Base-by-base conservation (phyloP, 2,329 filamentous ascomycete species). In the Chrysosporium queenslandicum region DNA sequence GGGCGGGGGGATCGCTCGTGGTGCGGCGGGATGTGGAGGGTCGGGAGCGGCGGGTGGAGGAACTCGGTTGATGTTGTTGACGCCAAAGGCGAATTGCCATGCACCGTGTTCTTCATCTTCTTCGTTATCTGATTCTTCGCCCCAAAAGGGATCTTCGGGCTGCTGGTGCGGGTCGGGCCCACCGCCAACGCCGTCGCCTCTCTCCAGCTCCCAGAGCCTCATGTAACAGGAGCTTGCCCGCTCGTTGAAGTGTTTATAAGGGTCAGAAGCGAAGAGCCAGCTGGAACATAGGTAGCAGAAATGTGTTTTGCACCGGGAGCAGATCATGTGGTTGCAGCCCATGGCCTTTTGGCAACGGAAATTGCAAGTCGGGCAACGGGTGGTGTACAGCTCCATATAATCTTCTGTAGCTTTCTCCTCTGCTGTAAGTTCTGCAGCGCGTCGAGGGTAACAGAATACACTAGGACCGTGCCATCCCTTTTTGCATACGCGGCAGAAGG, bases 251-350 rank as follows among this genome's bases (percentile, higher is more conserved):
- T 98, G 92, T 51, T 77, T 72, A 64, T 97, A 97, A 1, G 90
- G 90, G 60, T 95, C 92, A 16, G 72, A 75, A 0, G 86, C 80
- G 52, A 84, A 78, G 39, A 98, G 76, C 86, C 87, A 97, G n/a
- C 82, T 78, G 0, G 85, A 85, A 64, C 92, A 97, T 1, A 97
- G 77, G 60, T 97, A 97, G 72, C 92, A 98, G 66, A 96, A 97
- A 67, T 97, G 91, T 1, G 87, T 86, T 48, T 84, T 77, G 73
- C 92, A 98, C 58, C 87, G 83, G 66, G 85, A 87, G 70, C 91
- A 96, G 46, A 84, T 86, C 89, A 97, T 97, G 69, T 96, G 90
- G 68, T 96, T 96, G 75, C 92, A 98, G 36, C 92, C 92, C 63
- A 87, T 82, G 1, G 85, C 87, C 74, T 98, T 98, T 66, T 95